Evolutionary conservation across 768 basidiomycete species (phyloP).

Genomic region (Myochromella boudieri): DNA sequence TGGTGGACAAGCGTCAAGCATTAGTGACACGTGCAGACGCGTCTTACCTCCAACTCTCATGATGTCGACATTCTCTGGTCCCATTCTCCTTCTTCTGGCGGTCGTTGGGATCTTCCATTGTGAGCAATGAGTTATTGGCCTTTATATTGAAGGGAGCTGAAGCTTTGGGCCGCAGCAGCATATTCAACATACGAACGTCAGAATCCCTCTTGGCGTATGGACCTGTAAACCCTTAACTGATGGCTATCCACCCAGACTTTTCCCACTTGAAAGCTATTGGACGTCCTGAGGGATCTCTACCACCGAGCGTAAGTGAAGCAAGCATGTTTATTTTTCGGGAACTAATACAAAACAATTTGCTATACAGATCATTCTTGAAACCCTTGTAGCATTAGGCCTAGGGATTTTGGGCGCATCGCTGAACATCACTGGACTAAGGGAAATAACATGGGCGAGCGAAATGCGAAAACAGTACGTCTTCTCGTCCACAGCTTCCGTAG

Average conservation of each 20-base stretch:
- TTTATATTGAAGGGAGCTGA: constrained; percentile 8
- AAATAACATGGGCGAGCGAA: constrained; percentile 88
- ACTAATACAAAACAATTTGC: background rate
- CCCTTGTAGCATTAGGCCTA: constrained; percentile 58
- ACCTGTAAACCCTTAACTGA: constrained; percentile 2
- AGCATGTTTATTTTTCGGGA: background rate
- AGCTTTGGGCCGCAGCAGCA: constrained; percentile 47
- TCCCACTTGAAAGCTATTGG: constrained; percentile 77
- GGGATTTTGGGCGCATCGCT: constrained; percentile 76
- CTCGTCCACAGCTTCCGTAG: background rate
- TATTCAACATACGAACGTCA: constrained; percentile 81
- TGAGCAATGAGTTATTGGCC: constrained; percentile 24
- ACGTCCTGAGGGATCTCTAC: constrained; percentile 64
- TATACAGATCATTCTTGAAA: constrained; percentile 65
- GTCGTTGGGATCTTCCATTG: constrained; percentile 54
- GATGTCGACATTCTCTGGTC: constrained; percentile 56
- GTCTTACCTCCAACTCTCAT: constrained; percentile 15
- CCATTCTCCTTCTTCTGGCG: constrained; percentile 44
- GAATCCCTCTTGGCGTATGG: constrained; percentile 25
- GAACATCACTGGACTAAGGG: constrained; percentile 66
- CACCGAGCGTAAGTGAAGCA: constrained; percentile 59
- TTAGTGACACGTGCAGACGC: constrained; percentile 19
- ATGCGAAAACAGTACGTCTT: constrained; percentile 73
- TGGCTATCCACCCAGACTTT: constrained; percentile 50
- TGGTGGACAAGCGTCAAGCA: constrained; percentile 12